Base-by-base conservation (phyloP, 1,284 basidiomycete genomes). In the Laetiporus sulphureus region DNA sequence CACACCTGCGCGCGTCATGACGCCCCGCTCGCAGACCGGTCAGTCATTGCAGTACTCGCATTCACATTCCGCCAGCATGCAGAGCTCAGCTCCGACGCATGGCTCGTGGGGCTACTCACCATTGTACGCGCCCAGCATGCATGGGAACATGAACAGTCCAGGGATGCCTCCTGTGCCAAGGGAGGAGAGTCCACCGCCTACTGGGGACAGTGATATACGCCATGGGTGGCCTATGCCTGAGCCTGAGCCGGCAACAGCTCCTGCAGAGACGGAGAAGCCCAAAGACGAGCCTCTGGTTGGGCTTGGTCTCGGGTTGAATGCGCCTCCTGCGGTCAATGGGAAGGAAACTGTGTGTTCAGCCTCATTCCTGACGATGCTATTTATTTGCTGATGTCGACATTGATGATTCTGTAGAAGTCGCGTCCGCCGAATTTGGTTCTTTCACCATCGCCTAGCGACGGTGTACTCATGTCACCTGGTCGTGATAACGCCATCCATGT, bases 401-500 rank as follows among this genome's bases (percentile, higher is more conserved):
- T 22, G 24, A 6, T 19, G 27, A 44, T 13, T 22, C 45, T 35
- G 31, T 40, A 65, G 61, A 65, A 67, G 57, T 50, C 32, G 8
- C 58, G 69, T 4, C 72, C 73, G 4, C 47, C 63, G 0, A 71
- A 77, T 8, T 56, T 83, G 40, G 61, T 63, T 11, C 57, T 78
- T 21, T 81, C 80, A 1, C 75, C 1, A 6, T 82, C 80, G 1
- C 75, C 1, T 5, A 82, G 79, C 44, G 82, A 84, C 45, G 63
- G 71, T 19, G 72, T 72, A 2, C 59, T 83, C n/a, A 71, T 68
- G 30, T 59, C 58, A 3, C 67, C 60, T 3, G 63, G 59, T 4
- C 60, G 64, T 10, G 46, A 47, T n/a, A 57, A 7, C 13, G 25
- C 25, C 7, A 27, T 27, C 13, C 8, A 56, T 19, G 62, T 63